Base-by-base conservation (phyloP, 83 land plant species). In the Diphasiastrum complanatum region DNA sequence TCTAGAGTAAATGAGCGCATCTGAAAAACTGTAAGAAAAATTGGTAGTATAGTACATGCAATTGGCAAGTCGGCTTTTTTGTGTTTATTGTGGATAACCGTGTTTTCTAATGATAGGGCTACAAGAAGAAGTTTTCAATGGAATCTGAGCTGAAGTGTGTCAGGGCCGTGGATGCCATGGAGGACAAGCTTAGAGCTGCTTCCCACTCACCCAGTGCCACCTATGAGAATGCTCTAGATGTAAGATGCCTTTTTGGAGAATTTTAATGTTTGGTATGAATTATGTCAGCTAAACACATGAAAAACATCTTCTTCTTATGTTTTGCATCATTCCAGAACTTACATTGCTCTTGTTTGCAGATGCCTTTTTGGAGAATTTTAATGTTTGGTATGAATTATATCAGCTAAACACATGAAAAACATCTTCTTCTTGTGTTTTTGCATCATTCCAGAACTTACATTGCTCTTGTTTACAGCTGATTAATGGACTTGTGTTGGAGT, bases 141-240 rank as follows among this genome's bases (percentile, higher is more conserved):
- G 79, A 76, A 71, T 69, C 79, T 2, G 79, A 76, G 63, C 40
- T 76, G 65, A 65, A 66, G 33, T 65, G 70, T 45, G 48, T 61
- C 26, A 76, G 60, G 45, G 67, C 60, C 10, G 59, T 70, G 33
- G 79, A 65, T 51, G 51, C 12, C 29, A 71, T 76, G 75, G 75
- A 70, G 18, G 75, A 70, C 47, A 71, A 64, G 32, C 33, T 76
- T 20, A 46, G 79, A 58, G 63, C 31, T 34, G 75, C 76, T 22
- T 71, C 70, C 34, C 68, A 71, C 37, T 49, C 70, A 14, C 56
- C 75, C 20, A 28, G 52, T 18, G 70, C 69, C 30, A 56, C 79
- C 2, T 63, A 65, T 10, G 75, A 63, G 14, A 54, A 73, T 11
- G 74, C 25, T n/a, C 26, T 68, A n/a, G 55, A 68, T 51, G 71